phyloP scores from a whole-genome alignment of 768 basidiomycete genomes.

The Arthromyces matolae region DNA sequence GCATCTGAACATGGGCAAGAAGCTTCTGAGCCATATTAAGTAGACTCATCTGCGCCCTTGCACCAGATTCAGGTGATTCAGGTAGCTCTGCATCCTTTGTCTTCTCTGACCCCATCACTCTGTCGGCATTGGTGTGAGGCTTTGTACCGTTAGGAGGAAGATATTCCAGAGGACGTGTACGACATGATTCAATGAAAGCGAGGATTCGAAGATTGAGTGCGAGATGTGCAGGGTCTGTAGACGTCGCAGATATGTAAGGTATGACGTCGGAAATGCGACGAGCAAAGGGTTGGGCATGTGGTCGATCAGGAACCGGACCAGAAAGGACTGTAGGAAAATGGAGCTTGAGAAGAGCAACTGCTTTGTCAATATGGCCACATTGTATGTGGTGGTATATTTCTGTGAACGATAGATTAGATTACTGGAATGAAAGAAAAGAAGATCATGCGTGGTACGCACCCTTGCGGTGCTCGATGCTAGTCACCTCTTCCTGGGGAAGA shows the following conservation, averaged over 20 bases:
- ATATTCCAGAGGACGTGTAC: constrained; percentile 62
- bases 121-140: not conserved
- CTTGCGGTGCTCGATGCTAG: constrained; percentile 49
- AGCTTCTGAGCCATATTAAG: constrained; percentile 64
- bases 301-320: constrained; percentile 32
- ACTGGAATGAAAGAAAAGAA: too few species aligned
- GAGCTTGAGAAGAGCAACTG: constrained; percentile 58
- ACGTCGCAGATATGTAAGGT: constrained; percentile 54
- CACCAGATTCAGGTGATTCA: too few species aligned
- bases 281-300: not conserved
- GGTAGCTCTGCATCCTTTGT: too few species aligned
- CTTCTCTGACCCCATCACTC: too few species aligned
- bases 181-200: constrained; percentile 81
- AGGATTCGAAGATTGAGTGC: constrained; percentile 83
- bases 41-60: constrained; percentile 44
- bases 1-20: constrained; percentile 52
- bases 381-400: constrained; percentile 71
- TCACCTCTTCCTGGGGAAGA: constrained; percentile 37
- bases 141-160: constrained; percentile 20
- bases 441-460: constrained; percentile 37
- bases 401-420: constrained; percentile 23
- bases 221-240: constrained; percentile 72
- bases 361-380: constrained; percentile 70
- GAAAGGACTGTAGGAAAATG: constrained; percentile 68
- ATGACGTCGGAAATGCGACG: constrained; percentile 30